These are phyloP conservation scores for Chalaropsis thielavioides DNA, from an alignment of 2,329 filamentous ascomycete species.

Conservation along the genomic window DNA sequence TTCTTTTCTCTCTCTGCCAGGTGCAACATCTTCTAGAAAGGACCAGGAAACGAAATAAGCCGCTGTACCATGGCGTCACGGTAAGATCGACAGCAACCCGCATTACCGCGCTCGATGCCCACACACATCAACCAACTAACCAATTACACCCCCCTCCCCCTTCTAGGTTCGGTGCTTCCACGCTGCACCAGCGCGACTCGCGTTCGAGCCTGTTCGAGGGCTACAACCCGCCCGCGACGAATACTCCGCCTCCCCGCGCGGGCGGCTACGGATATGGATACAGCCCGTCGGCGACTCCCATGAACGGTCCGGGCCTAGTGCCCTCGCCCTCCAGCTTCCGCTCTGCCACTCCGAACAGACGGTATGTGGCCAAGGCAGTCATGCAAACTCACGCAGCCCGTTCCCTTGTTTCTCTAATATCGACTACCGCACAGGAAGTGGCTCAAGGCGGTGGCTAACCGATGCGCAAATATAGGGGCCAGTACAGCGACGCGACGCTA, in stretches of 20 bases:
- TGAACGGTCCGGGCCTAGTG: conserved; percentile 8
- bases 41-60: not conserved
- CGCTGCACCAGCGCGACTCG: conserved; percentile 57
- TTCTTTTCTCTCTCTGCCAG: not conserved
- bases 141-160: not conserved
- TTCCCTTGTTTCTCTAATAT: not conserved
- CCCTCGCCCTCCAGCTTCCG: conserved; percentile 34
- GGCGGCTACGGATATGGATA: conserved; percentile 37
- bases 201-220: conserved; percentile 62
- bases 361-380: conserved; percentile 37
- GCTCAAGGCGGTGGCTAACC: not conserved
- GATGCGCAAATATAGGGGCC: conserved; percentile 42
- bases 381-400: no score
- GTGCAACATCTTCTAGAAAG: not conserved
- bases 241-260: conserved; percentile 27
- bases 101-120: not conserved
- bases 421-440: not conserved
- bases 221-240: conserved; percentile 40
- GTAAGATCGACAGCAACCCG: not conserved
- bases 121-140: not conserved
- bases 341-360: conserved; percentile 56
- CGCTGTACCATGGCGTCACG: conserved; percentile 1
- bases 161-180: conserved; percentile 48
- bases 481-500: conserved; percentile 84
- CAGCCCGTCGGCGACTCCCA: conserved; percentile 17